These are phyloP conservation scores for Trichoderma sp. DNA, from an alignment of 2,329 filamentous ascomycete species.

Conservation along the genomic window DNA sequence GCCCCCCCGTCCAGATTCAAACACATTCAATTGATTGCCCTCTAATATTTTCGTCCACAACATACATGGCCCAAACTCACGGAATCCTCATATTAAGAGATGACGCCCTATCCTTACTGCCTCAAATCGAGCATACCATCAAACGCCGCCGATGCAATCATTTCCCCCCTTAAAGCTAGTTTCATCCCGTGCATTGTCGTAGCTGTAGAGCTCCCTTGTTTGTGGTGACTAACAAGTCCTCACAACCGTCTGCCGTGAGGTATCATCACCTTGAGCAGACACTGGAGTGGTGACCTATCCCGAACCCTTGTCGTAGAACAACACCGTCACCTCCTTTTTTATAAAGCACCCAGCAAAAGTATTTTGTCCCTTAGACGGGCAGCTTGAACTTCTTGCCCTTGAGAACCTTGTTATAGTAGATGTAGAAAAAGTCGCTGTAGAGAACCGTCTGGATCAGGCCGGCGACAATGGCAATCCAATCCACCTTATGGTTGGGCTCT, in stretches of 20 bases:
- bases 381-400: conserved; percentile 88
- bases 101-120: conserved; percentile 31
- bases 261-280: not conserved
- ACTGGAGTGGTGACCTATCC: not conserved
- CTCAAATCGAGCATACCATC: conserved; percentile 28
- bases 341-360: not conserved
- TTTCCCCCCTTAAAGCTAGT: not conserved
- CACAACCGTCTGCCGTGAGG: not conserved
- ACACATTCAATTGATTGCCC: conserved; percentile 21
- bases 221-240: not conserved
- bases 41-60: conserved; percentile 26
- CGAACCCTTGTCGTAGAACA: not conserved
- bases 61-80: conserved; percentile 25
- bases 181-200: not conserved
- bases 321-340: not conserved
- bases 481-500: conserved; percentile 68
- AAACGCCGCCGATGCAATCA: conserved; percentile 35
- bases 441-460: conserved; percentile 90
- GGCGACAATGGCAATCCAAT: conserved; percentile 84
- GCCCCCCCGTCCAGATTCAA: not conserved
- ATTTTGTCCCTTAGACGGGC: conserved; percentile 59
- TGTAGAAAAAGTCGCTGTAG: conserved; percentile 99
- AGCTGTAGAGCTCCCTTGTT: not conserved
- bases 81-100: conserved; percentile 28
- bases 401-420: conserved; percentile 96